Evolutionary conservation across 2,329 filamentous ascomycete species (phyloP).

Genomic region (Sporothrix dimorphospora): DNA sequence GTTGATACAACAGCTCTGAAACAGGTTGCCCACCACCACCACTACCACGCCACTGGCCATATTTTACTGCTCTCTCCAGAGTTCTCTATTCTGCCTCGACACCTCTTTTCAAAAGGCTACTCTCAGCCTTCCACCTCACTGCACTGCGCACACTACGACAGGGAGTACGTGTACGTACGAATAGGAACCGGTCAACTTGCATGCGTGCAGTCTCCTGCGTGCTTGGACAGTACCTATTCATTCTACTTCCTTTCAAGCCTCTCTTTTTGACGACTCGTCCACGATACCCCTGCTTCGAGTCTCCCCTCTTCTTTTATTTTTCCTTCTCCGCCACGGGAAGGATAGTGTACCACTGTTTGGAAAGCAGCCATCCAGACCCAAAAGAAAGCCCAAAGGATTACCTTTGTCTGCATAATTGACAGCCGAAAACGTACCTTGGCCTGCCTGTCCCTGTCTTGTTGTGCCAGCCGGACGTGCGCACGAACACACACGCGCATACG

Average conservation of each 20-base stretch:
- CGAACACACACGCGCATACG: conserved; percentile 21
- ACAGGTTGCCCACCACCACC: conserved; percentile 36
- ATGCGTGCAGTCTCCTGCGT: background rate
- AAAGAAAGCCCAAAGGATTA: background rate
- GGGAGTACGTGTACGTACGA: background rate
- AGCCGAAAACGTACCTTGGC: conserved; percentile 1
- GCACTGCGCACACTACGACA: background rate
- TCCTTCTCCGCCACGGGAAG: background rate
- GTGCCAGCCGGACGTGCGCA: conserved; percentile 10
- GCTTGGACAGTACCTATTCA: conserved; percentile 1
- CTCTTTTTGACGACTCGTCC: background rate
- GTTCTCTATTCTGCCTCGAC: background rate
- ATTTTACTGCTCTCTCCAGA: background rate
- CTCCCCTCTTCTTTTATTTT: background rate
- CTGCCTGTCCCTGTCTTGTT: background rate
- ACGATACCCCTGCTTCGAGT: conserved; percentile 7
- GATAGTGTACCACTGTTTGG: background rate
- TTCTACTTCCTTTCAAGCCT: background rate
- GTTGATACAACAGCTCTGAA: conserved; percentile 44
- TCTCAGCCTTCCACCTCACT: background rate
- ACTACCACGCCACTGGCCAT: background rate
- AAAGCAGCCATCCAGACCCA: background rate
- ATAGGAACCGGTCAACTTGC: conserved; percentile 2
- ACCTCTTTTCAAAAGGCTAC: background rate
- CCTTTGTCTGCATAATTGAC: conserved; percentile 5